A percentile compares a stretch with the other conserved stretches of the same genome.
phyloP scores from a whole-genome alignment of 2,329 filamentous ascomycete genomes.

The Pseudocercospora cruenta region DNA sequence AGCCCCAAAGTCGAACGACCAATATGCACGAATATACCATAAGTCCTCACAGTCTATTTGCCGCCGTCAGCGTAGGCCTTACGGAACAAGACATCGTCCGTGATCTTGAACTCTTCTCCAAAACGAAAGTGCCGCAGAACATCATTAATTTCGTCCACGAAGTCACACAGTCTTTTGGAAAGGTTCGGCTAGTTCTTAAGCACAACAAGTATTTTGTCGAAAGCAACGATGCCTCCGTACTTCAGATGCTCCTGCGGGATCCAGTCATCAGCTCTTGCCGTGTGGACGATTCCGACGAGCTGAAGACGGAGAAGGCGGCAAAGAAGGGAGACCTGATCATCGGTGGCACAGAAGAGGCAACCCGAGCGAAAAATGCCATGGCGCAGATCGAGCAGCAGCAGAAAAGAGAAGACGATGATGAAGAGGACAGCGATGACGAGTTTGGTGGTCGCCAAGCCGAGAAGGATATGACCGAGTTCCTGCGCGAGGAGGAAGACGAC shows the following conservation, averaged over 20 bases:
- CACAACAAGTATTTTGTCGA: conserved; percentile 95
- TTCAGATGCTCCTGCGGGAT: conserved; percentile 86
- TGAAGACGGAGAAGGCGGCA: conserved; percentile 80
- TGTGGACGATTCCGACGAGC: conserved; percentile 71
- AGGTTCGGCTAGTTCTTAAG: conserved; percentile 92
- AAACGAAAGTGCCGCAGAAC: conserved; percentile 80
- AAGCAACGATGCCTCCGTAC: conserved; percentile 81
- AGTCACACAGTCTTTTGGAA: conserved; percentile 89
- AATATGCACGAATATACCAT: conserved; percentile 93
- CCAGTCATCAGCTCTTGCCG: conserved; percentile 77
- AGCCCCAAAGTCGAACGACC: conserved; percentile 85
- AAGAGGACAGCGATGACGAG: conserved; percentile 58
- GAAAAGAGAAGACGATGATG: conserved; percentile 50
- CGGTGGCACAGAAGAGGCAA: conserved; percentile 90
- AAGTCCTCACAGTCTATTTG: conserved; percentile 90
- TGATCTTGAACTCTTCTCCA: conserved; percentile 83
- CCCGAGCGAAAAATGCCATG: conserved; percentile 76
- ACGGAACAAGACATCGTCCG: conserved; percentile 87
- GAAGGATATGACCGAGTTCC: conserved; percentile 68
- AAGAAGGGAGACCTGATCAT: conserved; percentile 89
- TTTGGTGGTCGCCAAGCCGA: conserved; percentile 53
- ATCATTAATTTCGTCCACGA: conserved; percentile 79
- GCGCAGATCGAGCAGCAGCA: conserved; percentile 51
- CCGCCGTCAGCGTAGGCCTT: conserved; percentile 92
- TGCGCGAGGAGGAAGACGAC: conserved; percentile 75